Percentiles rank a stretch among this genome's conserved stretches.
Conservation (phyloP, 2,329 filamentous ascomycete genomes). For the Epichloe elymi region DNA sequence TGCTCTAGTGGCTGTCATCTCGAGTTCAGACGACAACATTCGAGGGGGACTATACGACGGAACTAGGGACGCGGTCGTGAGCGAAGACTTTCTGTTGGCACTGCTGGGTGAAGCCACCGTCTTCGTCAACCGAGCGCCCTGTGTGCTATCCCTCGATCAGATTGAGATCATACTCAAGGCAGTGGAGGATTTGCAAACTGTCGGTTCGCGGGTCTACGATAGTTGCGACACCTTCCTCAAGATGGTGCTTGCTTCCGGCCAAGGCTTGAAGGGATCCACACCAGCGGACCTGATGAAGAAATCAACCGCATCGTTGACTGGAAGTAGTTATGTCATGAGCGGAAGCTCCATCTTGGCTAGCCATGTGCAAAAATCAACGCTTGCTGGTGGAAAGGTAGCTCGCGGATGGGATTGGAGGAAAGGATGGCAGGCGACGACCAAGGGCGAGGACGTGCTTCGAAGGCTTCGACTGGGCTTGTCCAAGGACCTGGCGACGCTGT, state of each 20-base stretch:
- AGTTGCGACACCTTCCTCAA: conserved; percentile 69
- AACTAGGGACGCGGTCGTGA: conserved; percentile 67
- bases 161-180: conserved; percentile 65
- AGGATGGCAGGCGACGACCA: conserved; percentile 56
- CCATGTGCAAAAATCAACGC: conserved; percentile 46
- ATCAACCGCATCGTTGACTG: conserved; percentile 42
- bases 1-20: conserved; percentile 70
- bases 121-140: conserved; percentile 48
- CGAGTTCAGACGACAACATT: conserved; percentile 79
- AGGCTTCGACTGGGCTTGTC: conserved; percentile 62
- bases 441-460: conserved; percentile 56
- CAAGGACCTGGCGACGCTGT: conserved; percentile 57
- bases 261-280: conserved; percentile 47
- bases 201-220: conserved; percentile 56
- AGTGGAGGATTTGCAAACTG: conserved; percentile 67
- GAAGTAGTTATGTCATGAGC: conserved; percentile 54
- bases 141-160: conserved; percentile 54
- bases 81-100: conserved; percentile 73
- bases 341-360: conserved; percentile 59
- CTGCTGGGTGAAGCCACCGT: conserved; percentile 74
- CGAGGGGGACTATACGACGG: conserved; percentile 81
- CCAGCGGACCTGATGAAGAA: conserved; percentile 52
- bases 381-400: conserved; percentile 38
- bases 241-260: conserved; percentile 58
- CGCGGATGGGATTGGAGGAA: conserved; percentile 67